Percentiles rank a stretch among this genome's conserved stretches.
These are phyloP conservation scores for Quercus dentata DNA, from an alignment of 306 rosid genomes.

Conservation along the genomic window DNA sequence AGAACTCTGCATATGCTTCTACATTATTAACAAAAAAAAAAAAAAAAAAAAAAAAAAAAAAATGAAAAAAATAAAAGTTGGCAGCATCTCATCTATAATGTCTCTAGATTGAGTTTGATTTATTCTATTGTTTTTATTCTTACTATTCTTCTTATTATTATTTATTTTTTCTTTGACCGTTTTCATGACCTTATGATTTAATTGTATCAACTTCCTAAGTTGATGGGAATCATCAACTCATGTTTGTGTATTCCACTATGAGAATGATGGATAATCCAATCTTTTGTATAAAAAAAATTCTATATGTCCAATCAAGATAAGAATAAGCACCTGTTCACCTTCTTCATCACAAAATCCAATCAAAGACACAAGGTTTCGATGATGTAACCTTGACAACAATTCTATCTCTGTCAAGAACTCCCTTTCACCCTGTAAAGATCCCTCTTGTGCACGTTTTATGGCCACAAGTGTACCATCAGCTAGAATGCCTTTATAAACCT, in stretches of 20 bases:
- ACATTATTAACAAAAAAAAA: background rate
- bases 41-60: background rate
- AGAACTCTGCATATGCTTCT: background rate
- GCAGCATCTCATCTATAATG: background rate
- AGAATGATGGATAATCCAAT: background rate
- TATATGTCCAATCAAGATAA: background rate
- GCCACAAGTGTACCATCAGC: constrained; percentile 61
- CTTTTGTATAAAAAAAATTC: background rate
- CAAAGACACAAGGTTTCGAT: constrained; percentile 79
- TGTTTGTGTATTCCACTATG: background rate
- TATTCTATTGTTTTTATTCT: background rate
- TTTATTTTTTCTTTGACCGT: background rate
- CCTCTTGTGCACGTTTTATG: constrained; percentile 84
- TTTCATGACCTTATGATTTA: constrained; percentile 1
- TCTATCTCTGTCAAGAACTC: constrained; percentile 87
- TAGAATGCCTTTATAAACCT: constrained; percentile 67
- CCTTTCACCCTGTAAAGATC: constrained; percentile 77
- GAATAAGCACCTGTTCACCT: constrained; percentile 68
- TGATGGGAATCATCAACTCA: background rate
- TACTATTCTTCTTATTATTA: background rate
- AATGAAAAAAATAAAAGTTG: background rate
- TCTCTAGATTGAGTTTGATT: background rate
- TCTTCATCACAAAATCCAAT: constrained; percentile 81
- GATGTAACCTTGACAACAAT: constrained; percentile 72
- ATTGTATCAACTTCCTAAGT: constrained; percentile 3